phyloP scores from a whole-genome alignment of 164 flowering plant species.

The Liquidambar formosana region DNA sequence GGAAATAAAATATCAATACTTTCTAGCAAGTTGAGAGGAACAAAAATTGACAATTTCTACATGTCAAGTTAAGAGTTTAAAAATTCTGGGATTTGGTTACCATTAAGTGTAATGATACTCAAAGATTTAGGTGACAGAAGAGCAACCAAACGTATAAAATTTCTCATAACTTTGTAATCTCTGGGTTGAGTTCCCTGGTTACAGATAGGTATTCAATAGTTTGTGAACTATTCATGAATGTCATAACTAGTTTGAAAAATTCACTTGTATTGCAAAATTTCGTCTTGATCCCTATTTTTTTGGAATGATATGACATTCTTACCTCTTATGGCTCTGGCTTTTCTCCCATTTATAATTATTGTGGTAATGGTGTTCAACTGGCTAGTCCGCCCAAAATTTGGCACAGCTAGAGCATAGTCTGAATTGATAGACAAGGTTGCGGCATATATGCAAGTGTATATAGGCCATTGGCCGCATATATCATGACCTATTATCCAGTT shows the following conservation, averaged over 20 bases:
- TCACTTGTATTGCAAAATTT: not conserved
- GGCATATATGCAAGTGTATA: not conserved
- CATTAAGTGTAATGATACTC: not conserved
- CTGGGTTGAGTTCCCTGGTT: not conserved
- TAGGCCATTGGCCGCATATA: not conserved
- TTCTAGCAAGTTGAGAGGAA: not conserved
- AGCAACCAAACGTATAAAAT: not conserved
- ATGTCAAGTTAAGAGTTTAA: not conserved
- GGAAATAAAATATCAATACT: not conserved
- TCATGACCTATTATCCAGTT: too few relatives aligned
- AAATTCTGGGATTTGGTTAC: not conserved
- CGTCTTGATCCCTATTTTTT: not conserved
- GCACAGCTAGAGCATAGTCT: not conserved
- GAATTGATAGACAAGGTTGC: not conserved
- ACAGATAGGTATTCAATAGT: not conserved
- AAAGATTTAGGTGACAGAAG: not conserved
- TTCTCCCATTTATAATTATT: not conserved
- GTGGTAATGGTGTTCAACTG: not conserved
- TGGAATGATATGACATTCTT: not conserved
- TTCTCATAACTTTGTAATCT: not conserved
- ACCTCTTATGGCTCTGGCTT: not conserved
- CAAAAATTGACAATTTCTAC: too few relatives aligned
- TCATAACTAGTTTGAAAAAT: not conserved
- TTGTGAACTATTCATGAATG: not conserved
- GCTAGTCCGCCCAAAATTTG: not conserved